Conservation (phyloP, 208 protist species). For the Acanthamoeba castellanii region DNA sequence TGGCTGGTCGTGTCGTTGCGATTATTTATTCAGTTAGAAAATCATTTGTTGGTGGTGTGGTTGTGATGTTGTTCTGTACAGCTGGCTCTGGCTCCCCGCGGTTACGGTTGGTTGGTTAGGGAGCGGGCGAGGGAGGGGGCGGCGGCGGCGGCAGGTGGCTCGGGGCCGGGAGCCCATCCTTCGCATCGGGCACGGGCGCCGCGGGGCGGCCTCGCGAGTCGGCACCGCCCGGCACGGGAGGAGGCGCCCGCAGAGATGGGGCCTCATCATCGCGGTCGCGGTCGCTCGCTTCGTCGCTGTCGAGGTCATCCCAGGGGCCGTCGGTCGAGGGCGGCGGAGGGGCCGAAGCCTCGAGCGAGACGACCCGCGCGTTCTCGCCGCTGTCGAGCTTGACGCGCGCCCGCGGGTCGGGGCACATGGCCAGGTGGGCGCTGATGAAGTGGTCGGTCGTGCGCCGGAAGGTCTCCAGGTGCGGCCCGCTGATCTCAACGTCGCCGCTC, state of each 20-base stretch:
- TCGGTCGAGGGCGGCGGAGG: conserved; percentile 21
- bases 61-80: neutral
- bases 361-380: neutral
- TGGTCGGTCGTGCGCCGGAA: conserved; percentile 39
- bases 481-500: conserved; percentile 38
- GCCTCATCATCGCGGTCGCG: neutral
- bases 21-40: neutral
- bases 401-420: conserved; percentile 18
- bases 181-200: neutral
- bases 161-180: neutral
- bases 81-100: neutral
- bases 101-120: neutral
- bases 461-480: conserved; percentile 5
- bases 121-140: neutral
- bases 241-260: neutral
- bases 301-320: neutral
- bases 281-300: neutral
- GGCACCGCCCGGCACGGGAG: neutral
- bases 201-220: neutral
- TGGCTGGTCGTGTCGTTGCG: too few species aligned
- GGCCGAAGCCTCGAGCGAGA: conserved; percentile 27
- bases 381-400: neutral
- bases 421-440: conserved; percentile 17
- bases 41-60: neutral
- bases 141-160: neutral